phyloP scores from a whole-genome alignment of 805 yeast genomes.

The Cyberlindnera xylosilytica region DNA sequence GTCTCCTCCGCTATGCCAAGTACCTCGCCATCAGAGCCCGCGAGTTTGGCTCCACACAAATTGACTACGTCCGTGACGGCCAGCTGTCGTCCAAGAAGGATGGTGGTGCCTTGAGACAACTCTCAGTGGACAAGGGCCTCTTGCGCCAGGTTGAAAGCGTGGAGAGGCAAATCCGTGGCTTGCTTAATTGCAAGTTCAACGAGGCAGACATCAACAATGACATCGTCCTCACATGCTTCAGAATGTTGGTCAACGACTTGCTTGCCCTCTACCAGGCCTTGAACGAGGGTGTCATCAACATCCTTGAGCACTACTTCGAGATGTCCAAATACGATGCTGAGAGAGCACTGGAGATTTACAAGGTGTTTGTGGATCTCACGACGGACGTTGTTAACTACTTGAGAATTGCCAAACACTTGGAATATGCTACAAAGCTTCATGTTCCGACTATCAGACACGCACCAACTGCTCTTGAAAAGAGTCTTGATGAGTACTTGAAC shows the following conservation, averaged over 20 bases:
- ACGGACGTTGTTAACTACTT: conserved; percentile 83
- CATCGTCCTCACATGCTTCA: conserved; percentile 75
- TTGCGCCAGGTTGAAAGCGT: conserved; percentile 84
- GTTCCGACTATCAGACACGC: conserved; percentile 98
- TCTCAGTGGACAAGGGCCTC: conserved; percentile 74
- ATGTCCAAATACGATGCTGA: conserved; percentile 84
- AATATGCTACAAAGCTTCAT: conserved; percentile 79
- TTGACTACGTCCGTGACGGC: conserved; percentile 79
- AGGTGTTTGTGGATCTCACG: conserved; percentile 80
- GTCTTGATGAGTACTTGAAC: conserved; percentile 82
- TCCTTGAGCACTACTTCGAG: conserved; percentile 93
- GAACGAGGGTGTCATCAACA: conserved; percentile 93
- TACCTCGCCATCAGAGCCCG: conserved; percentile 67
- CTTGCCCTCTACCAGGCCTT: conserved; percentile 82
- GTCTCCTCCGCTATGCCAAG: conserved; percentile 62
- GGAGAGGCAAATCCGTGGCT: conserved; percentile 72
- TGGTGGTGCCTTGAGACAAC: conserved; percentile 42
- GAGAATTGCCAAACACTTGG: conserved; percentile 85
- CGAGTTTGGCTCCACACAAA: conserved; percentile 59
- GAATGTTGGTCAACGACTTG: conserved; percentile 86
- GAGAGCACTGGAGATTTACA: conserved; percentile 80
- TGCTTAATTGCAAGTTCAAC: conserved; percentile 69
- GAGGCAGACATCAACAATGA: conserved; percentile 86
- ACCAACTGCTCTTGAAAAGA: conserved; percentile 85
- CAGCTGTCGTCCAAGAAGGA: conserved; percentile 35